Base-by-base conservation (phyloP, 225 moss, liverwort and hornwort genomes). In the Polytrichum formosum region DNA sequence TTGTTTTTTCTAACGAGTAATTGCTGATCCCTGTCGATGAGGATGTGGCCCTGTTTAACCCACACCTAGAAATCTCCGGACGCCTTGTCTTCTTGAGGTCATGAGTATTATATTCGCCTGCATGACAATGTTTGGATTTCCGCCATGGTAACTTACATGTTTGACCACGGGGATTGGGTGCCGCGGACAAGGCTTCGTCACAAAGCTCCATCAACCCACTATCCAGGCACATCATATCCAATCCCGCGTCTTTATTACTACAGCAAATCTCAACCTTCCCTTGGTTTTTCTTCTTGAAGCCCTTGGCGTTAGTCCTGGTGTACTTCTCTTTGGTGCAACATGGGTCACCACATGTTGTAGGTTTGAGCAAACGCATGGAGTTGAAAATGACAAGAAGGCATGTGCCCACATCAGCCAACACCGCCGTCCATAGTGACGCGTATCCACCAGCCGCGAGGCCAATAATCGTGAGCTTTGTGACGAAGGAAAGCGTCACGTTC, bases 341-440 rank as follows among this genome's bases (percentile, higher is more conserved):
- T 64, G 72, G 28, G 63, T 54, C 8, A 55, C 18, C 55, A 63
- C 27, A 23, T 29, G 21, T 67, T 62, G 26, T 54, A 63, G 26
- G 55, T 67, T 85, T 77, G 5, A 89, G 29, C 26, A 85, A 77
- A 63, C 78, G 66, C 85, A 89, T 85, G 9, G 83, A 83, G 68
- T 89, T 89, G 74, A 85, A 89, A 26, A 83, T 85, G 7, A 89
- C 88, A 13, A 85, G 60, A 16, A 89, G 74, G 54, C 85, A 87
- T 9, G 88, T 85, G 19, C 81, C 83, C 20, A 85, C 88, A 64
- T 89, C 79, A 2, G 83, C 83, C 62, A 89, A 29, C 6, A 89
- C 66, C 1, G 85, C 83, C 0, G 74, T 80, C 85, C 88, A 89
- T 19, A 89, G 74, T 7, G 83, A 85, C 1, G 80, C 83, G 0